Evolutionary conservation across 31 red algal genomes (phyloP).

Genomic region (Odonthalia washingtoniensis): DNA sequence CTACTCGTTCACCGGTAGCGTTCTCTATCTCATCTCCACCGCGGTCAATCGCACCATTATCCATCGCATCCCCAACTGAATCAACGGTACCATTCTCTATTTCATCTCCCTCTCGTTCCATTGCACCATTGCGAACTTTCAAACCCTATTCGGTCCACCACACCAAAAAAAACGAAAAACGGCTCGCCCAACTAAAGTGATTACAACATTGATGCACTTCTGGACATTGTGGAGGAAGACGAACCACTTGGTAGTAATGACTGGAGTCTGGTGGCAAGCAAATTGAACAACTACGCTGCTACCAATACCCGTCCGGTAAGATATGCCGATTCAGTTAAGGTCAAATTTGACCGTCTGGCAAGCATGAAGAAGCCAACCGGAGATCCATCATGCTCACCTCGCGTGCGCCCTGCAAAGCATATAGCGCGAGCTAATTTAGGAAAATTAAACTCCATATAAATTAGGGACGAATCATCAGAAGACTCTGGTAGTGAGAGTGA

Average conservation of each 20-base stretch:
- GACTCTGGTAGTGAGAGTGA: too few relatives aligned
- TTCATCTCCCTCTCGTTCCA: too few relatives aligned
- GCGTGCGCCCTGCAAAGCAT: neutral
- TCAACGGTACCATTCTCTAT: too few relatives aligned
- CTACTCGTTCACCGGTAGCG: too few relatives aligned
- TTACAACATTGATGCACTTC: neutral
- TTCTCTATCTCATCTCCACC: too few relatives aligned
- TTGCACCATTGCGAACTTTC: too few relatives aligned
- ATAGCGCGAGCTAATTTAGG: neutral
- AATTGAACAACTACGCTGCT: neutral
- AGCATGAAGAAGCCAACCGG: slow-evolving; percentile 8
- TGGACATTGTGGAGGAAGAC: slow-evolving; percentile 6
- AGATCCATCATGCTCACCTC: neutral
- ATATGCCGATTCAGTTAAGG: neutral
- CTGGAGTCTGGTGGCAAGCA: neutral
- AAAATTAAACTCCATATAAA: neutral
- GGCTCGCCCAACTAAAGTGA: too few relatives aligned
- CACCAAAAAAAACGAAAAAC: too few relatives aligned
- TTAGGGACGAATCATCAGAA: neutral
- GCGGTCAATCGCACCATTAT: too few relatives aligned
- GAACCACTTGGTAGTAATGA: slow-evolving; percentile 26
- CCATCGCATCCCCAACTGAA: too few relatives aligned
- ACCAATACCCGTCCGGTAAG: neutral
- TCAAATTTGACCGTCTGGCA: slow-evolving; percentile 13
- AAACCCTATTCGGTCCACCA: too few relatives aligned